phyloP scores from a whole-genome alignment of 371 early-diverging fungal species.

The Mortierella sp. region DNA sequence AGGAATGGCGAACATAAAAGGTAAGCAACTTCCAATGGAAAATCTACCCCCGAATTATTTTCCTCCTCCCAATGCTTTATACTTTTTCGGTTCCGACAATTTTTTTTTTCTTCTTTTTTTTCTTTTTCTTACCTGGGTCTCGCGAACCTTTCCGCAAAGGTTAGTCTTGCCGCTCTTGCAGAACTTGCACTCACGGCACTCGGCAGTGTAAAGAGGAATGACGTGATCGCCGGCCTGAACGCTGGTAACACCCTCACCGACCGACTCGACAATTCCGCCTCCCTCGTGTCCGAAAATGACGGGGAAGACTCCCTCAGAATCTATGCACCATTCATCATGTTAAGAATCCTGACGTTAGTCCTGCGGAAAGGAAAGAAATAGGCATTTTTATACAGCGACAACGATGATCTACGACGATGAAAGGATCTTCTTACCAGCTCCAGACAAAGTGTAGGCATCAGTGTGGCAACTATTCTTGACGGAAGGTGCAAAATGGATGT shows the following conservation, averaged over 20 bases:
- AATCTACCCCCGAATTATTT: too few relatives aligned
- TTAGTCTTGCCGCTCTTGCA: constrained; percentile 97
- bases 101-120: not conserved
- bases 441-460: constrained; percentile 95
- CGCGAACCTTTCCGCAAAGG: constrained; percentile 91
- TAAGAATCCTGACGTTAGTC: too few relatives aligned
- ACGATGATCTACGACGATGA: not conserved
- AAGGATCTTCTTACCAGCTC: constrained; percentile 69
- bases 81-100: not conserved
- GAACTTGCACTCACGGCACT: constrained; percentile 96
- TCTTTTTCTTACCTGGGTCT: constrained; percentile 79
- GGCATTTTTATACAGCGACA: not conserved
- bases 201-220: constrained; percentile 94
- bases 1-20: not conserved
- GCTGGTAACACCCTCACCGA: constrained; percentile 96
- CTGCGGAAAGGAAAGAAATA: not conserved
- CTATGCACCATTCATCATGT: constrained; percentile 48
- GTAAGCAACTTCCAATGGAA: not conserved
- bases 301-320: constrained; percentile 93
- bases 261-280: constrained; percentile 95
- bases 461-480: constrained; percentile 83
- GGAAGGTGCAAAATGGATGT: not conserved
- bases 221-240: constrained; percentile 95
- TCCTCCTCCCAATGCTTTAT: not conserved
- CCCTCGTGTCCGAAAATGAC: constrained; percentile 97